Base-by-base conservation (phyloP, 2,329 filamentous ascomycete species). In the Coleophoma cylindrospora region DNA sequence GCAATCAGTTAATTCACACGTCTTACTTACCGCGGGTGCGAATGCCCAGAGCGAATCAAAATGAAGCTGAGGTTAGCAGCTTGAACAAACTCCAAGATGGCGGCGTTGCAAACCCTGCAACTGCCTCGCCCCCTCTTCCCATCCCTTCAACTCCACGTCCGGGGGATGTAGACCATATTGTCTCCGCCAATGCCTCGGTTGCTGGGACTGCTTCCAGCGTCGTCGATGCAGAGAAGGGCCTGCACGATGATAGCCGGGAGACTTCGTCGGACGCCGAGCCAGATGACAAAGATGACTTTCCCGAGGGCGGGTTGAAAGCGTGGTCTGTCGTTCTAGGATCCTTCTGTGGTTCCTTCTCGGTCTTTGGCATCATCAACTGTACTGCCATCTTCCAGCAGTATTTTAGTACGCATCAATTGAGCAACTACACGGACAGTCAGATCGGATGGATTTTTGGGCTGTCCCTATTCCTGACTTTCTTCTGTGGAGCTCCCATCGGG, bases 321-420 rank as follows among this genome's bases (percentile, higher is more conserved):
- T 88, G 84, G 81, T 69, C 79, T 6, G 84, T 87, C 19, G 83
- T 88, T 5, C 65, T 86, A 7, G 84, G 84, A 27, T 79, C 77
- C 12, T 87, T 86, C 63, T 76, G 75, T 55, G 81, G 79, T 6
- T 76, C 85, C 56, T 72, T 83, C 43, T 77, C 80, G 9, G 73
- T 74, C 11, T 77, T 87, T 38, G 84, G 84, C 0, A 73, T 84
- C 56, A 79, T 86, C 71, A 83, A 84, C 57, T 76, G 75, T 56
- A 71, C 83, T 19, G 83, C 80, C 5, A 79, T 79, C 2, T 79
- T 84, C 64, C 76, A 86, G 61, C 74, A 79, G 32, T 86, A 87
- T 61, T 70, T 87, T 32, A 72, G 74, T 40, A 74, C 70, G 17
- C 70, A 87, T 59, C 83, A 87, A 57, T 70, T 89, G 32, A 69